Evolutionary conservation across 2,329 filamentous ascomycete genomes (phyloP), one percentile per base, ranked within the genome.

Genomic region (Neonectria coccinea): DNA sequence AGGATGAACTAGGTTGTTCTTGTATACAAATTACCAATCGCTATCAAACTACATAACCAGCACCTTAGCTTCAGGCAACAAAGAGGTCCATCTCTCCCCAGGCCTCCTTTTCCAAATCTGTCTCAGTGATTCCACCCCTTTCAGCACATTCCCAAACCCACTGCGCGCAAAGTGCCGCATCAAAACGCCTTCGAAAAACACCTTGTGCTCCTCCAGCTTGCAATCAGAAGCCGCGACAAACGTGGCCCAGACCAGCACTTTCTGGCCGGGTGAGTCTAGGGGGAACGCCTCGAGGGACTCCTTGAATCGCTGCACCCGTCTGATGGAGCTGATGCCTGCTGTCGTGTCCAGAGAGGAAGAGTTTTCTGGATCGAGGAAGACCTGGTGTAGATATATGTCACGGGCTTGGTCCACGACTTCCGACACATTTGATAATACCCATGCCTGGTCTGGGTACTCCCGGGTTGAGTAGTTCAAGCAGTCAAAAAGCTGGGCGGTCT

Each of bases 341-440:
- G 52, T 10, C 0, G 64, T 60, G 0, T 65, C 54, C 0, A 67
- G 22, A 1, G 66, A 70, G 7, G 65, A 71, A 0, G 58, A 47
- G 2, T 62, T 55, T 5, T 69, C 64, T 9, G 65, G 65, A 9
- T 73, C 71, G 1, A 67, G 66, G 0, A 69, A 18, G 4, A 71
- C 91, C 77, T 95, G 92, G 71, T 97, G 93, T 1, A 97, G 83
- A 74, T 92, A 96, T 53, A 97, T 97, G 2, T 90, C 88, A 4
- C 92, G 91, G 0, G 93, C 92, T 74, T 97, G 93, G 1, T 97
- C 87, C 71, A 92, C 92, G 82, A 97, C 91, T 67, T 97, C 95
- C 48, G 89, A 84, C 71, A 97, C 86, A 50, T 93, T 90, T 1
- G 89, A 89, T 68, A 90, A 91, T 2, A 92, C 87, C 1, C 97